Percentiles rank a stretch among this genome's conserved stretches.
Conservation (phyloP, 805 yeast genomes). For the Starmerella tilneyi region DNA sequence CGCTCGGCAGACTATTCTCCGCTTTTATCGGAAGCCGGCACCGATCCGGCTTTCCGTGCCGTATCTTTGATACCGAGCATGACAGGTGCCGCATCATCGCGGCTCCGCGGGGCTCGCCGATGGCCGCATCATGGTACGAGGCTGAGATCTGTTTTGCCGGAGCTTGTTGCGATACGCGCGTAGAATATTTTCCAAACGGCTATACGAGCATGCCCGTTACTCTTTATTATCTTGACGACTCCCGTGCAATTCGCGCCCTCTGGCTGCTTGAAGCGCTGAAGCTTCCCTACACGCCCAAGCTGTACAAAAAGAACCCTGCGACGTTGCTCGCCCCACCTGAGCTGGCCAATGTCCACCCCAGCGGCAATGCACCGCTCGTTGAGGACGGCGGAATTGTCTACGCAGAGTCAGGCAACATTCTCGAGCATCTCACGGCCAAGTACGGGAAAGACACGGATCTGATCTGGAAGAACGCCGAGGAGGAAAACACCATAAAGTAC, state of each 20-base stretch:
- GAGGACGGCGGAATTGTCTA: slow-evolving; percentile 37
- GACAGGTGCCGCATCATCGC: too few relatives aligned
- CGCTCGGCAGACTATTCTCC: too few relatives aligned
- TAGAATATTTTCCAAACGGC: too few relatives aligned
- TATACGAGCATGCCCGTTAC: slow-evolving; percentile 20
- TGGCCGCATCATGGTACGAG: too few relatives aligned
- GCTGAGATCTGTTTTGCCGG: too few relatives aligned
- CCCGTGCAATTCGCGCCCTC: slow-evolving; percentile 50
- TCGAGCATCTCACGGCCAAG: slow-evolving; percentile 41
- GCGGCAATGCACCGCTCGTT: slow-evolving; percentile 55
- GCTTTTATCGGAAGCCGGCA: too few relatives aligned
- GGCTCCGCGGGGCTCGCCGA: too few relatives aligned
- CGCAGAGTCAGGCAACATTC: slow-evolving; percentile 54
- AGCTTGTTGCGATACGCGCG: too few relatives aligned
- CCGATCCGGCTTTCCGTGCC: too few relatives aligned
- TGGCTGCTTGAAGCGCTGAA: slow-evolving; percentile 58
- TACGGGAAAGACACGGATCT: slow-evolving; percentile 40
- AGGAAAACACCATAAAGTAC: slow-evolving; percentile 40
- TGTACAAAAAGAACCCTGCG: slow-evolving; percentile 41
- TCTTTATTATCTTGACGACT: slow-evolving; percentile 35
- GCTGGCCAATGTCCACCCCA: slow-evolving; percentile 45
- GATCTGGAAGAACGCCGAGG: slow-evolving; percentile 34
- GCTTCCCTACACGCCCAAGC: slow-evolving; percentile 44
- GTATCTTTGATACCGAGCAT: too few relatives aligned
- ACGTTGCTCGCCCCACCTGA: slow-evolving; percentile 42